Conservation (phyloP, 257 asterid genomes). For the Solanum pennellii region DNA sequence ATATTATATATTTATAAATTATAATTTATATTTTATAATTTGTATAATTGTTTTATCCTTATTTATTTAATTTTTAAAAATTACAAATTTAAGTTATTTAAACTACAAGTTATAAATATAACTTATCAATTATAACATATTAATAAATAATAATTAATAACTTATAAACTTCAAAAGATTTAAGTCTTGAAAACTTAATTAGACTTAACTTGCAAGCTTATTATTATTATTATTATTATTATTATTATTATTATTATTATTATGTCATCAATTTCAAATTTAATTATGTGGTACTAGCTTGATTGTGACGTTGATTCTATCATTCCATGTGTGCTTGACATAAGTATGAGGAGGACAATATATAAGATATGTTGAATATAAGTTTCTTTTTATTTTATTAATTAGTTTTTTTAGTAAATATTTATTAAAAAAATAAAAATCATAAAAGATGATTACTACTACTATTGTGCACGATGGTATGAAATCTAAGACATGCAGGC, state of each 20-base stretch:
- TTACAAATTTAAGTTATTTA: no score
- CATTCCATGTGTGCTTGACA: not conserved
- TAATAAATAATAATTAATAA: no score
- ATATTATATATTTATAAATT: no score
- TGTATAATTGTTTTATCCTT: no score
- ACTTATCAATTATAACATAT: no score
- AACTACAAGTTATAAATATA: no score
- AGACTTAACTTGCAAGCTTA: no score
- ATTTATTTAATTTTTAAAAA: no score
- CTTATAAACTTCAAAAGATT: no score
- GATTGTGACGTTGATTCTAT: constrained; percentile 5
- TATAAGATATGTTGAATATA: not conserved
- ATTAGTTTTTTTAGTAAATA: not conserved
- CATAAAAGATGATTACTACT: not conserved
- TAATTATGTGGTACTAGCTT: not conserved
- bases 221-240: not conserved
- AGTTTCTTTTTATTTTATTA: not conserved
- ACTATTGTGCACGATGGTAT: not conserved
- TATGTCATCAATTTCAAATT: not conserved
- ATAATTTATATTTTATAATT: no score
- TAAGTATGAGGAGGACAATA: not conserved
- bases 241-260: no score
- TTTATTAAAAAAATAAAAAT: not conserved
- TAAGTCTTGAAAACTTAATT: no score
- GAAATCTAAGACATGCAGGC: not conserved